phyloP scores from a whole-genome alignment of 177 flowering plant species.

The Vitis hybrid region DNA sequence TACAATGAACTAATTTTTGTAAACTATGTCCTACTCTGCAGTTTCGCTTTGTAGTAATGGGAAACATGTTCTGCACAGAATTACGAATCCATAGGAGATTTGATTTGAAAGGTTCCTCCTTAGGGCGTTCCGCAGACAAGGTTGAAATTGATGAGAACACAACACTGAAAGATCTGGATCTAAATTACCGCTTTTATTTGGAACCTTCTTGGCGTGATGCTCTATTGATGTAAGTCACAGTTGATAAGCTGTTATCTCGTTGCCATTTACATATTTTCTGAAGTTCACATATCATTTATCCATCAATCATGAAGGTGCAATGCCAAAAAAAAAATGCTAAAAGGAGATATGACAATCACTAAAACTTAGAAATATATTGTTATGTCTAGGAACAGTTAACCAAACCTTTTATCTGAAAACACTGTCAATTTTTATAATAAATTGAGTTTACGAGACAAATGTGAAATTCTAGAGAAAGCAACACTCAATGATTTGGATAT shows the following conservation, averaged over 20 bases:
- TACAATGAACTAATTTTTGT: too few relatives aligned
- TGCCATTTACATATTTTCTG: not conserved
- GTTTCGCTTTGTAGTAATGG: conserved; percentile 99
- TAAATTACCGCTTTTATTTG: conserved; percentile 79
- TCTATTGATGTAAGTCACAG: conserved; percentile 63
- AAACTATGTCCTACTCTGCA: conserved; percentile 34
- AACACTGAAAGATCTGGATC: conserved; percentile 95
- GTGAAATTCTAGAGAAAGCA: too few relatives aligned
- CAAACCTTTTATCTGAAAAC: too few relatives aligned
- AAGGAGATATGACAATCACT: too few relatives aligned
- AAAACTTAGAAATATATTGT: too few relatives aligned
- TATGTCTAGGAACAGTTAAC: too few relatives aligned
- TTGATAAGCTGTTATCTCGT: not conserved
- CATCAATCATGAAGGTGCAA: not conserved
- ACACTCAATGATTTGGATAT: too few relatives aligned
- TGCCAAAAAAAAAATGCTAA: too few relatives aligned
- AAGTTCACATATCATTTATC: not conserved
- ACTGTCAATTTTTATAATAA: too few relatives aligned
- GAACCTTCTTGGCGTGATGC: conserved; percentile 92
- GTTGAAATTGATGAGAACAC: conserved; percentile 95
- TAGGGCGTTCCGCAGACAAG: conserved; percentile 91
- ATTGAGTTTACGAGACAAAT: too few relatives aligned
- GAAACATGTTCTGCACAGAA: conserved; percentile 98
- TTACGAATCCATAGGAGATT: conserved; percentile 91
- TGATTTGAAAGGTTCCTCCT: conserved; percentile 96